Evolutionary conservation across 176 grass and related monocot genomes (phyloP), one percentile per base, ranked within the genome.

Genomic region (Zoysia pacifica): DNA sequence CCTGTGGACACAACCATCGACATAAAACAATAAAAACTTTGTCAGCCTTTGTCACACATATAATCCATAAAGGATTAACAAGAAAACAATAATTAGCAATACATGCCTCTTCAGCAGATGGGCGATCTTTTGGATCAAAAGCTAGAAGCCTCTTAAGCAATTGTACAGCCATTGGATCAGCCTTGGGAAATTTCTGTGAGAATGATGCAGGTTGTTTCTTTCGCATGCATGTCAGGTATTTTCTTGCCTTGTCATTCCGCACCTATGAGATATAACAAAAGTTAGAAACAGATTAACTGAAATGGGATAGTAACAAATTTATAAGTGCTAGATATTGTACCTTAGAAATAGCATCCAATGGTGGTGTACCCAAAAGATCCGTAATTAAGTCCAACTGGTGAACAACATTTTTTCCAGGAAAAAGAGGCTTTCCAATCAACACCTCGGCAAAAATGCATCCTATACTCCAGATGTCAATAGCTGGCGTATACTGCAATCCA

Each of bases 321-420:
- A 38, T 48, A 78, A 61, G 45, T 3, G 45, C 7, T 48, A 48
- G 15, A 43, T 48, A 68, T 12, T 19, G 11, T 73, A 85, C 83
- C 83, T 79, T 68, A 72, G 83, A 85, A 79, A 85, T 85, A 73
- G 83, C 75, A 56, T 85, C 83, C 46, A 85, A 65, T 7, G 83
- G 72, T 28, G 83, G 83, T 55, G 83, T 85, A 12, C 83, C 83
- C 20, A 85, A 48, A 79, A 85, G 48, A 79, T 85, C 83, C 65
- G 83, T 85, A 72, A 85, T 85, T 76, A 85, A 73, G 79, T 85
- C 83, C 67, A 85, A 77, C 75, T 85, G 83, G 11, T 85, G 83
- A 85, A 85, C 83, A 64, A 85, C 83, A 85, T 85, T 85, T 79
- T 85, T 85, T 72, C 83, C 83, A 72, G 83, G 83, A 85, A 85